These are phyloP conservation scores for Syncephalastrum racemosum DNA, from an alignment of 371 early-diverging fungal species.

Conservation along the genomic window DNA sequence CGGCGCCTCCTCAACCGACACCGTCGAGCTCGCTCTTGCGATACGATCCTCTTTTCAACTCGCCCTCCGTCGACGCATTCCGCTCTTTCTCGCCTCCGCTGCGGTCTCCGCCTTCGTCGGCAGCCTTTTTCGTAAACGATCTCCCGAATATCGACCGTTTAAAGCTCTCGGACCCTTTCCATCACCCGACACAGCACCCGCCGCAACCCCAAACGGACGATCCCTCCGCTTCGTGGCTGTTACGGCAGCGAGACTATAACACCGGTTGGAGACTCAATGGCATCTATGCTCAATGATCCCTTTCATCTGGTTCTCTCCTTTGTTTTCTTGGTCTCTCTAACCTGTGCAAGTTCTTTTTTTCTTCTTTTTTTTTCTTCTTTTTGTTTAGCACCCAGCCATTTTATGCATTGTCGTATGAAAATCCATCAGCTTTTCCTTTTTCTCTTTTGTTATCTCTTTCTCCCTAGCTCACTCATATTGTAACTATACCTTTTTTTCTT, in stretches of 20 bases:
- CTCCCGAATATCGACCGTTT: conserved; percentile 4
- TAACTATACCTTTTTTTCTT: too few relatives aligned
- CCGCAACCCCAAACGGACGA: conserved; percentile 11
- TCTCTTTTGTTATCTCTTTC: conserved; percentile 6
- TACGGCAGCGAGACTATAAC: conserved; percentile 11
- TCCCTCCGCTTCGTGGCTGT: conserved; percentile 1
- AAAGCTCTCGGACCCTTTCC: not conserved
- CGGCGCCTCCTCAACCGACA: too few relatives aligned
- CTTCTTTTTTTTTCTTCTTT: conserved; percentile 5
- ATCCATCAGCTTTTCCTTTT: conserved; percentile 3
- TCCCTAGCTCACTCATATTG: not conserved
- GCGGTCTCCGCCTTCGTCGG: not conserved
- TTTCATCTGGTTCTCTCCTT: conserved; percentile 10
- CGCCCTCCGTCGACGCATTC: conserved; percentile 6
- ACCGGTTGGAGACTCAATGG: conserved; percentile 25
- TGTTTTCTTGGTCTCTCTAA: not conserved
- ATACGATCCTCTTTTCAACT: too few relatives aligned
- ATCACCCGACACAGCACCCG: conserved; percentile 2
- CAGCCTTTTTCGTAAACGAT: too few relatives aligned
- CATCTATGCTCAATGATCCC: conserved; percentile 24
- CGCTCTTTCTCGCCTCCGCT: conserved; percentile 10
- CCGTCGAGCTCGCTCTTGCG: too few relatives aligned
- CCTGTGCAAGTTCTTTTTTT: conserved; percentile 10
- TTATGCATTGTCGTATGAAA: conserved; percentile 9
- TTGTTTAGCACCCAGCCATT: conserved; percentile 3